These are phyloP conservation scores for Acorus calamus DNA, from an alignment of 106 monocot species.

Conservation along the genomic window DNA sequence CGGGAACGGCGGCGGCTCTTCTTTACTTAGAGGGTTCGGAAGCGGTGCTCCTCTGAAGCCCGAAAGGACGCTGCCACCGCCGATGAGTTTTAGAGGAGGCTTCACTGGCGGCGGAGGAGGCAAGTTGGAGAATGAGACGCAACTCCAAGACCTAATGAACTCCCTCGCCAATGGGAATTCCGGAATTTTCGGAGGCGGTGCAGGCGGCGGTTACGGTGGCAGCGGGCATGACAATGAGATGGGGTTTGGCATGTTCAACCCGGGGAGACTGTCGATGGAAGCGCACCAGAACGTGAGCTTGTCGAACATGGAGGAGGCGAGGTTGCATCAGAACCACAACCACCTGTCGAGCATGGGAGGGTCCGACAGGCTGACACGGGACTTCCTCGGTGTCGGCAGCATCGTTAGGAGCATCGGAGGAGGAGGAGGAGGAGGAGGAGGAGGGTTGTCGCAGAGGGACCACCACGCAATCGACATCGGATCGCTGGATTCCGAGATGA, in stretches of 20 bases:
- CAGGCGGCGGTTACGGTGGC: constrained; percentile 2
- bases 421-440: no score
- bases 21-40: constrained; percentile 25
- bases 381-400: constrained; percentile 55
- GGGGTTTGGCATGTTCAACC: constrained; percentile 10
- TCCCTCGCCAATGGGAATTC: constrained; percentile 23
- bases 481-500: constrained; percentile 15
- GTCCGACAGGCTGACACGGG: constrained; percentile 44
- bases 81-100: neutral
- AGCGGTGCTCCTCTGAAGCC: constrained; percentile 1
- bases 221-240: neutral
- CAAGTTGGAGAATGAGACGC: constrained; percentile 18
- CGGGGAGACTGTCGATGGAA: neutral
- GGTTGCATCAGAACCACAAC: constrained; percentile 10
- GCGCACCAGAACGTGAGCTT: neutral
- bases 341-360: constrained; percentile 1
- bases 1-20: constrained; percentile 1
- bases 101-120: constrained; percentile 5
- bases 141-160: constrained; percentile 51
- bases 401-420: constrained; percentile 22
- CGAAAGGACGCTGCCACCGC: neutral
- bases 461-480: constrained; percentile 18
- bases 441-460: constrained; percentile 16
- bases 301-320: constrained; percentile 8
- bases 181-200: constrained; percentile 21